Percentiles rank a stretch among this genome's conserved stretches.
phyloP scores from a whole-genome alignment of 2,329 filamentous ascomycete species.

The Penicillium capsulatum region DNA sequence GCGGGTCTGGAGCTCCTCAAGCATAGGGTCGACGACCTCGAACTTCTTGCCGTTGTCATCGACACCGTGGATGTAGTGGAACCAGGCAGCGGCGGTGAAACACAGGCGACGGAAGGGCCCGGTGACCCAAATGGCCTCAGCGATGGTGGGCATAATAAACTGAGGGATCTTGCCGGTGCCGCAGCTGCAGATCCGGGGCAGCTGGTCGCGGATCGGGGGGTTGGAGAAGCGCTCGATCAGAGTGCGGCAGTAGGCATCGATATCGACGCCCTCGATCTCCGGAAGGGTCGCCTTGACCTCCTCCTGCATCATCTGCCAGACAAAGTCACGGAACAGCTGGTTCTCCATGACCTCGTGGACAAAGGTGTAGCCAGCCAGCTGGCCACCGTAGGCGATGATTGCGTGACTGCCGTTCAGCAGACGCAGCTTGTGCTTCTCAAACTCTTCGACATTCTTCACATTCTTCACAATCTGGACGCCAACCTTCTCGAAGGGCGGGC shows the following conservation, averaged over 20 bases:
- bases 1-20: conserved; percentile 45
- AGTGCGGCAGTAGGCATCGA: conserved; percentile 52
- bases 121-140: conserved; percentile 43
- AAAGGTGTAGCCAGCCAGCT: conserved; percentile 52
- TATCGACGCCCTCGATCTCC: conserved; percentile 48
- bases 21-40: conserved; percentile 47
- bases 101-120: conserved; percentile 47
- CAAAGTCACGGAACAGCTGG: conserved; percentile 46
- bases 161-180: conserved; percentile 54
- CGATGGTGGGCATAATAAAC: conserved; percentile 40
- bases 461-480: conserved; percentile 52
- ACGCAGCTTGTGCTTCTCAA: conserved; percentile 56
- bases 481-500: conserved; percentile 51
- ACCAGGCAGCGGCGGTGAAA: conserved; percentile 50
- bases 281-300: conserved; percentile 54
- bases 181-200: conserved; percentile 50
- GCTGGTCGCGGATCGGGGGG: conserved; percentile 54
- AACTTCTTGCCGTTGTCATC: conserved; percentile 46
- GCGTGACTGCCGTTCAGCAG: conserved; percentile 54
- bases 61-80: conserved; percentile 49
- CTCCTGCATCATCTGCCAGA: conserved; percentile 54
- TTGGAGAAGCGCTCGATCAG: conserved; percentile 55
- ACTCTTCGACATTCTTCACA: conserved; percentile 52
- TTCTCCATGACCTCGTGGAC: conserved; percentile 54
- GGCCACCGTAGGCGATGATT: conserved; percentile 50